Base-by-base conservation (phyloP, 352 stramenopile species). In the Blastocystis sp. region DNA sequence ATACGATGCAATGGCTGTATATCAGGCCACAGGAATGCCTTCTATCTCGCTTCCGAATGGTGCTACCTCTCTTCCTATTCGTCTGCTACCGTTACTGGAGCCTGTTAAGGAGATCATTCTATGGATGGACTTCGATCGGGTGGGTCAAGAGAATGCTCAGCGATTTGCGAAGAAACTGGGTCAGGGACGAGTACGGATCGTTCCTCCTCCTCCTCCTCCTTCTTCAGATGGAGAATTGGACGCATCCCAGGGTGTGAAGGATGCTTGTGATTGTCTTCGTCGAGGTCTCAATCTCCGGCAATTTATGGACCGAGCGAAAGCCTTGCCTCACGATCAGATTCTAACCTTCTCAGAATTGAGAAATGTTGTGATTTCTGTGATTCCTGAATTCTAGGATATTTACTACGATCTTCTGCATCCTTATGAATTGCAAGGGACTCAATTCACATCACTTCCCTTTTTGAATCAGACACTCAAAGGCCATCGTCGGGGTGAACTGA, bases 91-190 rank as follows among this genome's bases (percentile, higher is more conserved):
- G 29, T 89, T 98, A 87, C 90, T 99, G 27, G 95, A 98, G 90
- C 91, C 92, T 4, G 98, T 99, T 89, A 93, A 96, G 85, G 95
- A 93, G 51, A 96, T 99, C 54, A 97, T 97, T 90, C 89, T 99
- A 29, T 99, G 96, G 96, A 97, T 99, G 94, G 97, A 99, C 90
- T 96, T 96, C 81, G 97, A 99, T 89, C 91, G 90, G 11, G 61
- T 86, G 24, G 95, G 96, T 14, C 91, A 95, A 88, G 93, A 96
- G 51, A 97, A 95, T 74, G 93, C 97, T 2, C 93, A 98, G 66
- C 97, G 97, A 88, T 98, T 99, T 89, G 93, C 94, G 1, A 90
- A 93, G 86, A 98, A 98, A 88, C 90, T 99, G 39, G 96, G 96
- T 37, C 89, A 94, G 57, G 89, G 91, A 66, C 80, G 91, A 19